Percentiles rank a stretch among this genome's conserved stretches.
Evolutionary conservation across 192 early-diverging fungal species (phyloP).

Genomic region (Rhizophlyctis rosea): DNA sequence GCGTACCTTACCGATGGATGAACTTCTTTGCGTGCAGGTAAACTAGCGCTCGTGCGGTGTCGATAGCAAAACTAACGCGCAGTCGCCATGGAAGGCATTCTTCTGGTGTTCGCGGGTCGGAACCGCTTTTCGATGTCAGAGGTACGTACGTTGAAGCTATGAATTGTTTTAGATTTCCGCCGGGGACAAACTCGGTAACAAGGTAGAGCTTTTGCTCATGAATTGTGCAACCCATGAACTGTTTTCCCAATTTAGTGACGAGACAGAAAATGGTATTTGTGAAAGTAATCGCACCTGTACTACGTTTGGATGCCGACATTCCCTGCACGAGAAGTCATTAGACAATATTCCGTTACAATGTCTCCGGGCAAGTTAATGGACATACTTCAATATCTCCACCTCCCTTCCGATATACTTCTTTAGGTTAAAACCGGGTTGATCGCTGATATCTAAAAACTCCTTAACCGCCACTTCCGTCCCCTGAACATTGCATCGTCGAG

Average conservation of each 20-base stretch:
- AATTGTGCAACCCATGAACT: conserved; percentile 43
- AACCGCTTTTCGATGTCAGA: too few relatives aligned
- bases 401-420: conserved; percentile 44
- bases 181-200: conserved; percentile 42
- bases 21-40: conserved; percentile 43
- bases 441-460: conserved; percentile 40
- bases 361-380: background rate
- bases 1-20: conserved; percentile 33
- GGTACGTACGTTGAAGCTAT: too few relatives aligned
- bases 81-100: conserved; percentile 21
- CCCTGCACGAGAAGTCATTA: conserved; percentile 25
- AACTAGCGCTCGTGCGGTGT: conserved; percentile 40
- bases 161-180: conserved; percentile 44
- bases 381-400: conserved; percentile 36
- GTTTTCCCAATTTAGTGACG: too few relatives aligned
- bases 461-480: conserved; percentile 51
- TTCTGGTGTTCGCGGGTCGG: too few relatives aligned
- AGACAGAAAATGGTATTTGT: too few relatives aligned
- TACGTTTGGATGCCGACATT: conserved; percentile 44
- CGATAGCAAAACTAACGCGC: conserved; percentile 38
- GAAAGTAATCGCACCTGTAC: conserved; percentile 34
- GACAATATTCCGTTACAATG: too few relatives aligned
- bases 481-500: background rate
- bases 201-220: conserved; percentile 37
- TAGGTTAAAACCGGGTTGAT: conserved; percentile 32